Conservation (phyloP, 169 alveolate genomes). For the Eimeria mitis region DNA sequence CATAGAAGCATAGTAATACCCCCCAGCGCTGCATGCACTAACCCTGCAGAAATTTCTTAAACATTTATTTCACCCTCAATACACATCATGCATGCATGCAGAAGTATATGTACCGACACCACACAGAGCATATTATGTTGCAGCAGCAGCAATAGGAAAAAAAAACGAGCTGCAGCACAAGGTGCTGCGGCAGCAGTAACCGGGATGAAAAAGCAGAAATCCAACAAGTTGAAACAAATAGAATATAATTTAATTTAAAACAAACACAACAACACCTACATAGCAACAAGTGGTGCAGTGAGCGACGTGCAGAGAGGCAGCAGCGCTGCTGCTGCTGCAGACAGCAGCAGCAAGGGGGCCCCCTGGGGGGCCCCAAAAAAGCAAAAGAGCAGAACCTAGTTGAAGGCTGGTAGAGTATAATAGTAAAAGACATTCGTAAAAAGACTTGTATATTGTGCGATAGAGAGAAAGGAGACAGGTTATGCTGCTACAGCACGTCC, state of each 20-base stretch:
- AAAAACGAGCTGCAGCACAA: not conserved
- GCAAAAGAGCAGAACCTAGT: not conserved
- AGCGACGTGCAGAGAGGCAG: slow-evolving; percentile 23
- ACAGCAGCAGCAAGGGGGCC: slow-evolving; percentile 44
- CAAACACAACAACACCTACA: not conserved
- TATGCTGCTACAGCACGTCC: slow-evolving; percentile 11
- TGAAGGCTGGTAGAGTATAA: not conserved
- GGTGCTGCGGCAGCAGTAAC: not conserved
- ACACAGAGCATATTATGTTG: not conserved
- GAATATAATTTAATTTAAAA: not conserved
- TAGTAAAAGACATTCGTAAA: not conserved
- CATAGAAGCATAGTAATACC: too few relatives aligned
- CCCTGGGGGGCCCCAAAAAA: slow-evolving; percentile 44
- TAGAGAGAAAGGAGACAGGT: slow-evolving; percentile 35
- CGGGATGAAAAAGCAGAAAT: not conserved
- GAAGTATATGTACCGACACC: not conserved
- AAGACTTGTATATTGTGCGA: too few relatives aligned
- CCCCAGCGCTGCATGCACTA: not conserved
- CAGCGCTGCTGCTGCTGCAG: not conserved
- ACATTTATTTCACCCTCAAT: not conserved
- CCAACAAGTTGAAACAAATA: not conserved
- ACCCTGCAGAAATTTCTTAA: not conserved
- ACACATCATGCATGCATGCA: not conserved
- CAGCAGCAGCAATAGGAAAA: not conserved
- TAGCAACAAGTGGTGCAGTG: not conserved